Evolutionary conservation across 192 early-diverging fungal genomes (phyloP).

Genomic region (Coemansia sp.): DNA sequence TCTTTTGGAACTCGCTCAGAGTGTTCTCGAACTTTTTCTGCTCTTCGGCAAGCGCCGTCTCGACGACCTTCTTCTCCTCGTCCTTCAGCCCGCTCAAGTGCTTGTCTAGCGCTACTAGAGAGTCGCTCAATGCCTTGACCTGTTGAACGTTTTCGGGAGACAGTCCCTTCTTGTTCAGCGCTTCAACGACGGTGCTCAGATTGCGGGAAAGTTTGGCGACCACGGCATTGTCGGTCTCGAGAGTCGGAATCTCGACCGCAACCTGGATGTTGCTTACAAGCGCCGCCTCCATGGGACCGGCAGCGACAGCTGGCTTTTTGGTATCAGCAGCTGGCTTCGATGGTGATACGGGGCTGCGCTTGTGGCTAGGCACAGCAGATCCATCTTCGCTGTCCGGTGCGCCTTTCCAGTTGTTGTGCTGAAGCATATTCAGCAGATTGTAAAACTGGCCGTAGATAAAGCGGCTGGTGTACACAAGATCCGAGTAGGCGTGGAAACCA

Average conservation of each 20-base stretch:
- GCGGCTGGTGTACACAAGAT: slow-evolving; percentile 45
- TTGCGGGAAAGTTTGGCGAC: slow-evolving; percentile 35
- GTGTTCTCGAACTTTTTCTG: slow-evolving; percentile 57
- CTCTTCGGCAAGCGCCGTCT: slow-evolving; percentile 64
- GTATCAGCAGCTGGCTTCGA: slow-evolving; percentile 1
- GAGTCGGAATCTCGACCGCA: slow-evolving; percentile 49
- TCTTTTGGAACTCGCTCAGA: slow-evolving; percentile 51
- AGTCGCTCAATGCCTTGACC: slow-evolving; percentile 50
- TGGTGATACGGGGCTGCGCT: background rate
- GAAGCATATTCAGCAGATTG: slow-evolving; percentile 55
- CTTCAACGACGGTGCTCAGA: slow-evolving; percentile 34
- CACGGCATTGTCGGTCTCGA: slow-evolving; percentile 35
- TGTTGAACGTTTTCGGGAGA: slow-evolving; percentile 44
- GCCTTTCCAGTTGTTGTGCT: slow-evolving; percentile 49
- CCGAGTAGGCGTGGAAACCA: slow-evolving; percentile 60
- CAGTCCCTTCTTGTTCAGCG: slow-evolving; percentile 41
- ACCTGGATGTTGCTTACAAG: slow-evolving; percentile 37
- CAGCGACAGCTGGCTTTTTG: background rate
- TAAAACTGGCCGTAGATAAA: slow-evolving; percentile 56
- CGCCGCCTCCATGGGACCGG: slow-evolving; percentile 13
- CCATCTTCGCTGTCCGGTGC: slow-evolving; percentile 34
- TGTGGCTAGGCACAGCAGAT: slow-evolving; percentile 16
- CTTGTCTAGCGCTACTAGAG: slow-evolving; percentile 53
- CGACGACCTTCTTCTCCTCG: slow-evolving; percentile 54
- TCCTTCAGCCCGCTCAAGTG: slow-evolving; percentile 52